Evolutionary conservation across 495 filamentous ascomycete species (phyloP), one percentile per base, ranked within the genome.

Genomic region (Aspergillus affinis): DNA sequence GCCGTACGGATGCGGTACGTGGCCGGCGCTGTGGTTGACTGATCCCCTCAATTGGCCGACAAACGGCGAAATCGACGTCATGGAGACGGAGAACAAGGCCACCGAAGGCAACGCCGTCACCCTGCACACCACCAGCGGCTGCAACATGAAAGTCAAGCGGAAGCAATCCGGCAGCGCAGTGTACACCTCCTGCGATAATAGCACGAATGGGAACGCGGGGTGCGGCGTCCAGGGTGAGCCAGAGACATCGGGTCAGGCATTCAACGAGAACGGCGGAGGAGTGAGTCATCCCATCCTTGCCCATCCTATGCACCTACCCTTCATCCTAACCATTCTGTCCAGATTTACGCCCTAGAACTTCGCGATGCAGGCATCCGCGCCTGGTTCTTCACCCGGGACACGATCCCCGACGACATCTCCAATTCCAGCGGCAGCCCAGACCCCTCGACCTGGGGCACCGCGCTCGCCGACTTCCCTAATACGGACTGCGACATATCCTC

Each of bases 11-110:
- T 85, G 82, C 60, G 81, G 73, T 1, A 83, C 81, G 15, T 84
- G 82, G 82, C 81, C 81, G 0, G 83, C 83, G 0, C 81, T 90
- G 20, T 89, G 86, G 86, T 69, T 88, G 8, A 84, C 84, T 1
- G 86, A 82, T 17, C 79, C 82, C 0, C 65, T 75, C 18, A 80
- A 82, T 36, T 89, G 86, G 86, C 86, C 86, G 0, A 54, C 36
- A 0, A 79, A 81, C 48, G 80, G 80, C 8, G 80, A 83, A 59
- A 82, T 83, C 26, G 80, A 83, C 60, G 63, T 82, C 18, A 55
- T 83, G 10, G 80, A 83, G 58, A 66, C 75, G 9, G 72, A 72
- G 23, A 83, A 83, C 44, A 63, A 69, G 13, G 80, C 68, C 15
- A 75, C 71, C 0, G 66, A 73, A 32, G 82, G 82, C 2, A 79